phyloP scores from a whole-genome alignment of 2,329 filamentous ascomycete species.

The Colletotrichum lentis region DNA sequence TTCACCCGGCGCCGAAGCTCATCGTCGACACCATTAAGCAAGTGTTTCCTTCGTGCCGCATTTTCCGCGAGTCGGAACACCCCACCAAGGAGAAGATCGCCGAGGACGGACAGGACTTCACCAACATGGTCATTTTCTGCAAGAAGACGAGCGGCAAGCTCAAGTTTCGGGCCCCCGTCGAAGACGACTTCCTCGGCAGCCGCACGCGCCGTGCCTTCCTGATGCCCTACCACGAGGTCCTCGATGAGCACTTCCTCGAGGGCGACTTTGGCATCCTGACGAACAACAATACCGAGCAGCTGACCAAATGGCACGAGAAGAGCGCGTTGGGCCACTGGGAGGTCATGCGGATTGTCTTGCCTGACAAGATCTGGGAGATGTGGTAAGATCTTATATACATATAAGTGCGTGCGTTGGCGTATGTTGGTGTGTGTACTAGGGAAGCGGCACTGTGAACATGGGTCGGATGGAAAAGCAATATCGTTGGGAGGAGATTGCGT shows the following conservation, averaged over 20 bases:
- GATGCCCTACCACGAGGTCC: conserved; percentile 75
- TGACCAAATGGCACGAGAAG: conserved; percentile 76
- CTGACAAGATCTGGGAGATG: conserved; percentile 81
- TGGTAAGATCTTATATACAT: conserved; percentile 65
- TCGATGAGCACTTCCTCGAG: conserved; percentile 56
- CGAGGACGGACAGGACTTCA: conserved; percentile 72
- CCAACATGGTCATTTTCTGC: conserved; percentile 97
- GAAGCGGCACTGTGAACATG: not conserved
- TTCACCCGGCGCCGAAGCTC: conserved; percentile 76
- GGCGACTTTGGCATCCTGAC: conserved; percentile 63
- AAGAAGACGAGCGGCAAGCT: conserved; percentile 66
- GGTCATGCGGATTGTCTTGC: conserved; percentile 88
- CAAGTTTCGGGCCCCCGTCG: conserved; percentile 71
- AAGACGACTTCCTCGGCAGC: conserved; percentile 76
- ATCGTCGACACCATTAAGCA: conserved; percentile 82
- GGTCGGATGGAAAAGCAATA: not conserved
- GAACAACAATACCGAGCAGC: conserved; percentile 69
- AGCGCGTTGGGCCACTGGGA: conserved; percentile 88
- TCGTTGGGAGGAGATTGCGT: not conserved
- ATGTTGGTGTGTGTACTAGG: not conserved
- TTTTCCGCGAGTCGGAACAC: conserved; percentile 80
- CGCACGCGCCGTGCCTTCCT: conserved; percentile 74
- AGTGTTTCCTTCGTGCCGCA: conserved; percentile 88
- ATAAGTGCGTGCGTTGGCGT: no score
- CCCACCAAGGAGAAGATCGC: conserved; percentile 58